Evolutionary conservation across 2,329 filamentous ascomycete species (phyloP).

Genomic region (Aureobasidium sp.): DNA sequence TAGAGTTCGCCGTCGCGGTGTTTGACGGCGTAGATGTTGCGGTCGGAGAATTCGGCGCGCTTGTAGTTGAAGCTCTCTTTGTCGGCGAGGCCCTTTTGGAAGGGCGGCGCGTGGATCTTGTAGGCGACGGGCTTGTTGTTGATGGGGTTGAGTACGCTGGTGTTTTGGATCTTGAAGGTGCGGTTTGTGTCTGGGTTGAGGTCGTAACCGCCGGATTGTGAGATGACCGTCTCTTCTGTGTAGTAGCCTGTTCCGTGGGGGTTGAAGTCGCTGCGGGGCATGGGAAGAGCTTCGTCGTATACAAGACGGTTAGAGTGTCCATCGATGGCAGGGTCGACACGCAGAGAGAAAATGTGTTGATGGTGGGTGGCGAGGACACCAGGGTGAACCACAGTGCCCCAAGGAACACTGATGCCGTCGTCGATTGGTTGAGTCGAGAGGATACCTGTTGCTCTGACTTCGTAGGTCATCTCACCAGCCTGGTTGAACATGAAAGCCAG

Average conservation of each 20-base stretch:
- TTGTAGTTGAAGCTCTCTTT: slow-evolving; percentile 50
- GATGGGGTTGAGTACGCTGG: slow-evolving; percentile 38
- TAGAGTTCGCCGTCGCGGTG: slow-evolving; percentile 54
- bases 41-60: slow-evolving; percentile 52
- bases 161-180: slow-evolving; percentile 45
- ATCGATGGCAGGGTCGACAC: slow-evolving; percentile 43
- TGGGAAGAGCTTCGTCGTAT: slow-evolving; percentile 51
- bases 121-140: slow-evolving; percentile 44
- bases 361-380: slow-evolving; percentile 64
- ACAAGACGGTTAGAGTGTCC: slow-evolving; percentile 40
- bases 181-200: slow-evolving; percentile 39
- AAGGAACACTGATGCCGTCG: slow-evolving; percentile 56
- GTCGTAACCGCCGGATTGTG: slow-evolving; percentile 46
- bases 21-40: slow-evolving; percentile 52
- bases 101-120: slow-evolving; percentile 44
- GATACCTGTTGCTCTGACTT: slow-evolving; percentile 63
- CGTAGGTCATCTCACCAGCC: slow-evolving; percentile 59
- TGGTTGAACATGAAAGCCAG: slow-evolving; percentile 67
- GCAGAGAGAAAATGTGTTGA: slow-evolving; percentile 64
- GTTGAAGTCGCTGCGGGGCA: slow-evolving; percentile 51
- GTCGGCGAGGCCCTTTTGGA: slow-evolving; percentile 47
- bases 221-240: slow-evolving; percentile 41
- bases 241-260: slow-evolving; percentile 49
- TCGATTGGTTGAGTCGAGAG: slow-evolving; percentile 62
- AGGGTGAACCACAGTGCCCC: slow-evolving; percentile 62